Evolutionary conservation across 2,329 filamentous ascomycete genomes (phyloP).

Genomic region (Epichloe hybrida): DNA sequence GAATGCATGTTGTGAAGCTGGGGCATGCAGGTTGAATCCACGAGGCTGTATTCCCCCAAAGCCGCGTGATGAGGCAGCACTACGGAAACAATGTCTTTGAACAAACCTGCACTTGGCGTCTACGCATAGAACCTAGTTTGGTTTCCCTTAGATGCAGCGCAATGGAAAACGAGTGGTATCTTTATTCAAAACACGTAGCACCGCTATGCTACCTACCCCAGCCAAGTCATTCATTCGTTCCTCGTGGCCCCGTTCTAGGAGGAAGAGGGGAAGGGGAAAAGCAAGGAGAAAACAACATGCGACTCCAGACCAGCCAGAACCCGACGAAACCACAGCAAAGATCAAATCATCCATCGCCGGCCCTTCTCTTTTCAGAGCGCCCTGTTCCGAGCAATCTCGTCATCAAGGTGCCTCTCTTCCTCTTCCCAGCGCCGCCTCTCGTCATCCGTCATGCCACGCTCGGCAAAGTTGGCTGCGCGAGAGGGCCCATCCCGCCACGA

Average conservation of each 20-base stretch:
- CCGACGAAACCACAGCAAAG: too few species aligned
- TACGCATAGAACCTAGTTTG: too few species aligned
- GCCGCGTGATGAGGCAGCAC: too few species aligned
- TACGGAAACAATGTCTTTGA: too few species aligned
- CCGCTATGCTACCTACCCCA: neutral
- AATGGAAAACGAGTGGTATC: neutral
- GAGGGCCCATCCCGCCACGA: conserved; percentile 21
- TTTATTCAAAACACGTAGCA: neutral
- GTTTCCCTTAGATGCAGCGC: too few species aligned
- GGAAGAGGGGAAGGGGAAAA: neutral
- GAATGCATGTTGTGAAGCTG: too few species aligned
- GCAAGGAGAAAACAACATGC: neutral
- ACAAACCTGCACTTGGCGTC: too few species aligned
- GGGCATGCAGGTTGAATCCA: too few species aligned
- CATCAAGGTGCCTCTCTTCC: conserved; percentile 43
- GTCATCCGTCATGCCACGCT: conserved; percentile 45
- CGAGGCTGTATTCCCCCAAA: too few species aligned
- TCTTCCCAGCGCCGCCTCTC: conserved; percentile 31
- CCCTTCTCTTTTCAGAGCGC: conserved; percentile 15
- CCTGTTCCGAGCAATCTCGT: conserved; percentile 31
- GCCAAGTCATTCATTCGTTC: neutral
- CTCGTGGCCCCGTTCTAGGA: neutral
- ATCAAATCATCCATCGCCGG: too few species aligned
- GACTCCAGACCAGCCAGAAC: too few species aligned
- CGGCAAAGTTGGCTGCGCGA: conserved; percentile 33